These are phyloP conservation scores for Barnettozyma populi DNA, from an alignment of 805 yeast genomes.

Conservation along the genomic window DNA sequence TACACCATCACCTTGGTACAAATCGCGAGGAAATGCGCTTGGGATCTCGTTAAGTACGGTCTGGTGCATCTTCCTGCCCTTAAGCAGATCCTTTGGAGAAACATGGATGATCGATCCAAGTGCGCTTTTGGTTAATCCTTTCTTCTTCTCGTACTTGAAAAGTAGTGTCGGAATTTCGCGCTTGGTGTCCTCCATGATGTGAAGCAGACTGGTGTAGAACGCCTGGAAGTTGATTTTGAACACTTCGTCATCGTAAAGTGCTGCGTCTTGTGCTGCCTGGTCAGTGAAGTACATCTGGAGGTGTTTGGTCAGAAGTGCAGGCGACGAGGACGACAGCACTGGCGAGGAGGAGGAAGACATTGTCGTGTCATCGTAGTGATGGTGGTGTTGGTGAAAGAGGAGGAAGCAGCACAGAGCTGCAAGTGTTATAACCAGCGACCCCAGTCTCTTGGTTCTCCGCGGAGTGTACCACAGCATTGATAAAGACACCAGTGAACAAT, in stretches of 20 bases:
- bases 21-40: neutral
- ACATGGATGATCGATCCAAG: neutral
- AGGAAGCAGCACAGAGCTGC: neutral
- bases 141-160: neutral
- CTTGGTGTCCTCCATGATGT: neutral
- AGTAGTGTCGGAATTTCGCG: neutral
- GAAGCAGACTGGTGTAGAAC: neutral
- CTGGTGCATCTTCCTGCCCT: neutral
- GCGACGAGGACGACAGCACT: neutral
- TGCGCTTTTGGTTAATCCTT: neutral
- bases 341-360: no score
- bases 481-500: neutral
- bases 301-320: neutral
- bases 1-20: conserved; percentile 1
- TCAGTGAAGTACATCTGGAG: neutral
- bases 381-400: neutral
- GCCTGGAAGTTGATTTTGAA: neutral
- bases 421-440: neutral
- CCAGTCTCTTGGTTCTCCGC: neutral
- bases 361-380: neutral
- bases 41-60: neutral
- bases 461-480: neutral
- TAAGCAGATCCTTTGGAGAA: neutral
- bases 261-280: neutral
- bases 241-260: neutral